Conservation (phyloP, 2,329 filamentous ascomycete genomes). For the Microcera coccophila region DNA sequence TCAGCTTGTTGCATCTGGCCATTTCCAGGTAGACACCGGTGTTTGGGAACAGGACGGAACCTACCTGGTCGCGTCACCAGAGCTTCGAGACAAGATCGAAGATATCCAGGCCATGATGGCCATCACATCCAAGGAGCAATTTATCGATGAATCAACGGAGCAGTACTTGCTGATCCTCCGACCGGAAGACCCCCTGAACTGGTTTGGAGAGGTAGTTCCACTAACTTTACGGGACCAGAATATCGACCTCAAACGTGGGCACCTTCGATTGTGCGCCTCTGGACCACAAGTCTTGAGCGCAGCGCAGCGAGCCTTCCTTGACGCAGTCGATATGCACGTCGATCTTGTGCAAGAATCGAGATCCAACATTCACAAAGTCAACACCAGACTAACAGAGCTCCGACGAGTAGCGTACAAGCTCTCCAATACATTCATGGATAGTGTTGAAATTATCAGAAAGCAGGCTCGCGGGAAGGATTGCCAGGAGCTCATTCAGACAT, state of each 20-base stretch:
- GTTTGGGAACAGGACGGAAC: slow-evolving; percentile 69
- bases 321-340: slow-evolving; percentile 76
- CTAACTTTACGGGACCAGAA: slow-evolving; percentile 71
- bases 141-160: slow-evolving; percentile 68
- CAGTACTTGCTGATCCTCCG: slow-evolving; percentile 77
- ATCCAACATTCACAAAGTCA: slow-evolving; percentile 89
- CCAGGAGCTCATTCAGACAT: slow-evolving; percentile 94
- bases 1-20: slow-evolving; percentile 73
- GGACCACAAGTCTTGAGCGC: slow-evolving; percentile 75
- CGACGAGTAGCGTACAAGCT: slow-evolving; percentile 94
- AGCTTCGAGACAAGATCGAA: slow-evolving; percentile 67
- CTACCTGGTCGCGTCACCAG: slow-evolving; percentile 80
- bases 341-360: slow-evolving; percentile 88
- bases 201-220: slow-evolving; percentile 74
- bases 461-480: slow-evolving; percentile 83
- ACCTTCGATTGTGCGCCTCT: slow-evolving; percentile 83
- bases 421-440: slow-evolving; percentile 98
- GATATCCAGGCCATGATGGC: slow-evolving; percentile 85
- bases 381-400: slow-evolving; percentile 85
- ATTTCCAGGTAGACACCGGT: slow-evolving; percentile 78
- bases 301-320: slow-evolving; percentile 73
- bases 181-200: slow-evolving; percentile 72
- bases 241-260: slow-evolving; percentile 80
- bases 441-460: slow-evolving; percentile 84
- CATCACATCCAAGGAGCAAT: slow-evolving; percentile 55